Base-by-base conservation (phyloP, 441 rosid species). In the Codiaeum variegatum region DNA sequence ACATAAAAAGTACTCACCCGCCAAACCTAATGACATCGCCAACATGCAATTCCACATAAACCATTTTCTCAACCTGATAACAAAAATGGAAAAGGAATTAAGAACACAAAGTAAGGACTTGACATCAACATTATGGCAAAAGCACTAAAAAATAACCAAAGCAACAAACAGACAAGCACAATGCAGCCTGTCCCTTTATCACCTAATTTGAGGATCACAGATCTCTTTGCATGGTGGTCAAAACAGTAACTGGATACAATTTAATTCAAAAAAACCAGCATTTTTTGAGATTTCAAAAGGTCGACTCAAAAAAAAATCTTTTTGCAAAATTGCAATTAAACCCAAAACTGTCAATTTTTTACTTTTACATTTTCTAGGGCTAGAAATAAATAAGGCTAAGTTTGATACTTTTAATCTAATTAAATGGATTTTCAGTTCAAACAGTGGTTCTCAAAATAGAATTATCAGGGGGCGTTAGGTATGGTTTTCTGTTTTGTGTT, bases 21-120 rank as follows among this genome's bases (percentile, higher is more conserved):
- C 99, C 99, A 85, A 95, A 95, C 11, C 94, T 95, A 77, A 93
- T 83, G 74, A 93, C 91, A 83, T 90, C 98, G 73, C 99, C 98
- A 75, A 93, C 97, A 71, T 79, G 88, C 74, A 91, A 79, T 76
- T 90, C 93, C 75, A 85, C 90, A 73, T 85, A 87, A 79, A 82
- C 85, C 59, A 77, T 82, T 83, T 80, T 85, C 74, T 90, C 87
- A 67, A 88, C 90, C 98, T 93, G 82, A 70, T 59, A 67, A 73
- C 60, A 76, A 62, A 66, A 74, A 49, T 32, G 47, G 32, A 42
- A 71, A 62, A 34, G 36, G 44, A 55, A 28, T 47, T 40, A 66
- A 72, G 29, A 64, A 76, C 23, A 60, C 54, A 19, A 38, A 40
- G 2, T 9, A 38, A 55, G 68, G 47, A 62, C 23, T 23, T 62